Conservation (phyloP, 768 basidiomycete species). For the Kwoniella botswanensis region DNA sequence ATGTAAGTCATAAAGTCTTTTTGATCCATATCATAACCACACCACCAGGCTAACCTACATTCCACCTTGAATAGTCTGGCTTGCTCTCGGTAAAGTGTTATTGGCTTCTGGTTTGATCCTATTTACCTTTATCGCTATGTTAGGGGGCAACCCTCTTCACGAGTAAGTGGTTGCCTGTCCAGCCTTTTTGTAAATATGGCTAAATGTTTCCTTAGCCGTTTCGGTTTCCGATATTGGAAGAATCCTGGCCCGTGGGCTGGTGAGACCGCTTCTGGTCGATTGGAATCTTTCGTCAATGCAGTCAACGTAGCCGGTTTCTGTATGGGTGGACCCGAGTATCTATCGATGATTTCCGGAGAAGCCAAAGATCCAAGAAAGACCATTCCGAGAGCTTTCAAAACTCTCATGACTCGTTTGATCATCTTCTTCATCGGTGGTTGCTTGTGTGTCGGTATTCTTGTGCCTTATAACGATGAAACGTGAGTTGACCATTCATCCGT, state of each 20-base stretch:
- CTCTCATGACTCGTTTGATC: slow-evolving; percentile 19
- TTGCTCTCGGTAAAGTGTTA: slow-evolving; percentile 57
- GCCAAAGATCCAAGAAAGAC: slow-evolving; percentile 29
- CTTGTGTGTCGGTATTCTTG: slow-evolving; percentile 32
- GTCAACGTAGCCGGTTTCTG: slow-evolving; percentile 32
- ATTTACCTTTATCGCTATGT: slow-evolving; percentile 69
- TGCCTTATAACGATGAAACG: slow-evolving; percentile 31
- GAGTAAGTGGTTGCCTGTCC: slow-evolving; percentile 52
- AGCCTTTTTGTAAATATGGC: slow-evolving; percentile 44
- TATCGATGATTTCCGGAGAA: slow-evolving; percentile 32
- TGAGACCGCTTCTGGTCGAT: slow-evolving; percentile 11
- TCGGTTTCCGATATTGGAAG: slow-evolving; percentile 36
- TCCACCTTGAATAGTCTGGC: slow-evolving; percentile 4
- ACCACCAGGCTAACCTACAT: too few species aligned
- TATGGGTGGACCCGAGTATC: slow-evolving; percentile 31
- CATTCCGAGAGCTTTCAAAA: slow-evolving; percentile 24
- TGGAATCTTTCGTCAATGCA: slow-evolving; percentile 25
- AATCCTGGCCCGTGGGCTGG: slow-evolving; percentile 29
- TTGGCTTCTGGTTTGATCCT: slow-evolving; percentile 63
- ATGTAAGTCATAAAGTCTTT: slow-evolving; percentile 8
- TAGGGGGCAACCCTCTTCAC: slow-evolving; percentile 66
- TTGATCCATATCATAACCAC: too few species aligned
- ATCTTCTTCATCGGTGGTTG: slow-evolving; percentile 33
- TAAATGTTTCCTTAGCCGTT: slow-evolving; percentile 6
- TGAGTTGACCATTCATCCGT: background rate